A percentile compares a stretch with the other conserved stretches of the same genome.
Evolutionary conservation across 805 yeast genomes (phyloP).

Genomic region (Starmera caribaea): DNA sequence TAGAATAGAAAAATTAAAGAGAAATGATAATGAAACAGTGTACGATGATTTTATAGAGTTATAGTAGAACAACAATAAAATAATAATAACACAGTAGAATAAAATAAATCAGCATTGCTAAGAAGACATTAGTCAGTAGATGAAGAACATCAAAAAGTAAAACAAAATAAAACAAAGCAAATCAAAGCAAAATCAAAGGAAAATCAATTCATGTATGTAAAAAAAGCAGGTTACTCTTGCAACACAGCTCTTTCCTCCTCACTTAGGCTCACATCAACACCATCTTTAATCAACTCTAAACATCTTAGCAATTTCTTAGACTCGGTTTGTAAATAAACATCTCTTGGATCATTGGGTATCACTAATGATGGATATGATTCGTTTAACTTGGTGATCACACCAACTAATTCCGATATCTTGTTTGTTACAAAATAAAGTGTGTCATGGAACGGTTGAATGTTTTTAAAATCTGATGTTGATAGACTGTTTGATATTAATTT

Average conservation of each 20-base stretch:
- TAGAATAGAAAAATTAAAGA: background rate
- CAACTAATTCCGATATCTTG: constrained; percentile 27
- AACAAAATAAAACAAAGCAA: background rate
- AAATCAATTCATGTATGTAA: too few relatives aligned
- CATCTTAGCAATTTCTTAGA: constrained; percentile 22
- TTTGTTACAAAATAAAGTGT: constrained; percentile 33
- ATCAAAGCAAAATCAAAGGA: background rate
- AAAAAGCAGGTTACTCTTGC: too few relatives aligned
- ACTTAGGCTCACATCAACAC: constrained; percentile 12
- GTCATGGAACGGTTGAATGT: constrained; percentile 37
- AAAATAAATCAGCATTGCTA: too few relatives aligned
- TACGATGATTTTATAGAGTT: constrained; percentile 2
- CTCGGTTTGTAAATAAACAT: constrained; percentile 30
- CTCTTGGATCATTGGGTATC: constrained; percentile 23
- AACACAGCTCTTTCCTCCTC: constrained; percentile 10
- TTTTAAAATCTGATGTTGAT: constrained; percentile 16
- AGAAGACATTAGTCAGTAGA: too few relatives aligned
- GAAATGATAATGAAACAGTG: background rate
- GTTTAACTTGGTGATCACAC: constrained; percentile 6
- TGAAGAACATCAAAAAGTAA: too few relatives aligned
- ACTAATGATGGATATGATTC: constrained; percentile 8
- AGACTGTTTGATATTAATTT: constrained; percentile 21
- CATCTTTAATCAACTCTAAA: constrained; percentile 13
- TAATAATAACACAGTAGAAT: too few relatives aligned
- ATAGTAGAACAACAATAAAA: too few relatives aligned